Conservation (phyloP, 2,329 filamentous ascomycete genomes). For the Aureobasidium sp. region DNA sequence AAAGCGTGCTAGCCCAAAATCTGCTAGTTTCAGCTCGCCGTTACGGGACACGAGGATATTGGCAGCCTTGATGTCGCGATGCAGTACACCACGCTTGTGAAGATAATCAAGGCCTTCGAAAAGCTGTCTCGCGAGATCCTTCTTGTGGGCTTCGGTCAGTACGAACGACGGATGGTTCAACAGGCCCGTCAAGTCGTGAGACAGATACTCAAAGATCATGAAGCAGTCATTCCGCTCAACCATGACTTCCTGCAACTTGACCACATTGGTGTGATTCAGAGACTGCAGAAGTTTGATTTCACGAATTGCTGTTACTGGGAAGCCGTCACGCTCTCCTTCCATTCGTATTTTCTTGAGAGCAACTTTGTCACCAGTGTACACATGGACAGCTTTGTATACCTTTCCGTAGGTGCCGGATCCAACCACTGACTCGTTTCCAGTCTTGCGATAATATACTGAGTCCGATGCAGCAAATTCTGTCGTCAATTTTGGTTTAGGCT, state of each 20-base stretch:
- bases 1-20: slow-evolving; percentile 93
- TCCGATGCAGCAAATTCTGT: slow-evolving; percentile 70
- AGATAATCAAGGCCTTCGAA: slow-evolving; percentile 93
- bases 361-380: slow-evolving; percentile 78
- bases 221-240: slow-evolving; percentile 98
- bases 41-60: slow-evolving; percentile 92
- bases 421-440: slow-evolving; percentile 94
- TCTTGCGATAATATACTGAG: slow-evolving; percentile 90
- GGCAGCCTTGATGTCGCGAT: slow-evolving; percentile 96
- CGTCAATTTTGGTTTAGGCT: slow-evolving; percentile 62
- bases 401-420: slow-evolving; percentile 94
- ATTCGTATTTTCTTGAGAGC: slow-evolving; percentile 88
- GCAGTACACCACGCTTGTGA: slow-evolving; percentile 84
- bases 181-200: slow-evolving; percentile 89
- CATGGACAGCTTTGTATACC: slow-evolving; percentile 87
- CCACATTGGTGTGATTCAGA: slow-evolving; percentile 72
- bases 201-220: slow-evolving; percentile 98
- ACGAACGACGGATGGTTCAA: slow-evolving; percentile 91
- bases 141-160: slow-evolving; percentile 78
- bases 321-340: slow-evolving; percentile 87
- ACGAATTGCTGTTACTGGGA: slow-evolving; percentile 82
- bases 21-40: slow-evolving; percentile 83
- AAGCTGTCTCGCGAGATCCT: slow-evolving; percentile 84
- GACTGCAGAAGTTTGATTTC: slow-evolving; percentile 91
- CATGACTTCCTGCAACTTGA: slow-evolving; percentile 86